Evolutionary conservation across 768 basidiomycete species (phyloP).

Genomic region (Termitomyces sp.): DNA sequence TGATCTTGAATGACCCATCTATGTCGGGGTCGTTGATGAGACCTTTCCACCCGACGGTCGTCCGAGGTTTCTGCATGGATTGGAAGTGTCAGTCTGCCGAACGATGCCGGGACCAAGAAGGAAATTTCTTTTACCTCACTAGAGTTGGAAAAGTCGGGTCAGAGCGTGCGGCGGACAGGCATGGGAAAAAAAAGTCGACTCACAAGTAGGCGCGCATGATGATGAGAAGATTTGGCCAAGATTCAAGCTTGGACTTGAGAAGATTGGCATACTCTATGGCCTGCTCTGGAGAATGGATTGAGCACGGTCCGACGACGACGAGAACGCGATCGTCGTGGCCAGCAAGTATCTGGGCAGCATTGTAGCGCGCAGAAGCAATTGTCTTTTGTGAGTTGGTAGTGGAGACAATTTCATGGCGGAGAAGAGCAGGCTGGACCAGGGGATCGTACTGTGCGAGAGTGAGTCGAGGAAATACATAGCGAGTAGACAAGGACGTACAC

Average conservation of each 20-base stretch:
- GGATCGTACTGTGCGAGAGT: slow-evolving; percentile 73
- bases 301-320: slow-evolving; percentile 94
- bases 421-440: slow-evolving; percentile 88
- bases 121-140: slow-evolving; percentile 26
- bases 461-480: slow-evolving; percentile 9
- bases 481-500: slow-evolving; percentile 41
- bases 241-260: slow-evolving; percentile 59
- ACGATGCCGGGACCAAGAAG: not conserved
- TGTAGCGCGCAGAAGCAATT: slow-evolving; percentile 75
- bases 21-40: slow-evolving; percentile 93
- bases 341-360: slow-evolving; percentile 72
- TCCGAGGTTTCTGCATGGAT: slow-evolving; percentile 91
- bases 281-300: slow-evolving; percentile 85
- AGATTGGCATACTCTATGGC: slow-evolving; percentile 79
- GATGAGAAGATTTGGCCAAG: slow-evolving; percentile 77
- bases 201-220: slow-evolving; percentile 98
- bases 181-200: slow-evolving; percentile 21
- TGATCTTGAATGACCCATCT: slow-evolving; percentile 92
- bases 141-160: slow-evolving; percentile 9
- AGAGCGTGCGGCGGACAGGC: slow-evolving; percentile 1
- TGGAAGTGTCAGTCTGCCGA: slow-evolving; percentile 8
- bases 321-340: slow-evolving; percentile 84
- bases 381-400: slow-evolving; percentile 61
- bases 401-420: slow-evolving; percentile 81
- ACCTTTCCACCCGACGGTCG: slow-evolving; percentile 98